A percentile compares a stretch with the other conserved stretches of the same genome.
Conservation (phyloP, 805 yeast genomes). For the Wickerhamiella allomyrinae region DNA sequence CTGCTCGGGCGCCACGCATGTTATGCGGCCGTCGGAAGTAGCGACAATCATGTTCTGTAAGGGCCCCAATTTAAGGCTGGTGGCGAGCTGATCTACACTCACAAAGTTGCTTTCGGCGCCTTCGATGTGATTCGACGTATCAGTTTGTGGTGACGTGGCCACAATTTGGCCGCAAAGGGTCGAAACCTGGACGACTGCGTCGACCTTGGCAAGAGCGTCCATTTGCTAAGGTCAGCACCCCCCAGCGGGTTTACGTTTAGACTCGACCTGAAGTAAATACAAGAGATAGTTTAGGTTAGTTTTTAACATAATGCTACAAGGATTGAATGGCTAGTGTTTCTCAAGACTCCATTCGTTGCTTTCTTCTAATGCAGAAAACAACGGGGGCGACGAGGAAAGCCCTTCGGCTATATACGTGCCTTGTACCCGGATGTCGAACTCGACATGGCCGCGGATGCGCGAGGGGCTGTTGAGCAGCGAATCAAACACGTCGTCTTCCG, state of each 20-base stretch:
- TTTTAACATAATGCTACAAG: too few species aligned
- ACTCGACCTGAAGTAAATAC: too few species aligned
- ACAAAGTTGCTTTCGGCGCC: slow-evolving; percentile 5
- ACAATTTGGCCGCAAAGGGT: slow-evolving; percentile 7
- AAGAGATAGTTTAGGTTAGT: too few species aligned
- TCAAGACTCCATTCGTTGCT: neutral
- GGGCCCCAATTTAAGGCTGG: slow-evolving; percentile 14
- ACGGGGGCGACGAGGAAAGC: slow-evolving; percentile 1
- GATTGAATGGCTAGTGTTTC: neutral
- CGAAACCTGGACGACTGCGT: slow-evolving; percentile 8
- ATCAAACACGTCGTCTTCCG: slow-evolving; percentile 9
- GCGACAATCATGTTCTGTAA: slow-evolving; percentile 9
- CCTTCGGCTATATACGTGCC: neutral
- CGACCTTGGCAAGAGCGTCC: slow-evolving; percentile 1
- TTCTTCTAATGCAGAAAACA: neutral
- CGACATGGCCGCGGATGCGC: slow-evolving; percentile 1
- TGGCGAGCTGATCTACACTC: slow-evolving; percentile 9
- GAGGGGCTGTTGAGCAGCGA: slow-evolving; percentile 7
- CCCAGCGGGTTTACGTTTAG: too few species aligned
- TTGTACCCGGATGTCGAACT: slow-evolving; percentile 1
- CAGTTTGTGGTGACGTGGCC: neutral
- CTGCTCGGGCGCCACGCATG: slow-evolving; percentile 4
- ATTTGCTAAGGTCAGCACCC: neutral
- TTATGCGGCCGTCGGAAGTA: neutral
- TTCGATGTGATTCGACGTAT: neutral